A percentile compares a stretch with the other conserved stretches of the same genome.
Conservation (phyloP, 306 rosid species). For the Trichosanthes truncata region DNA sequence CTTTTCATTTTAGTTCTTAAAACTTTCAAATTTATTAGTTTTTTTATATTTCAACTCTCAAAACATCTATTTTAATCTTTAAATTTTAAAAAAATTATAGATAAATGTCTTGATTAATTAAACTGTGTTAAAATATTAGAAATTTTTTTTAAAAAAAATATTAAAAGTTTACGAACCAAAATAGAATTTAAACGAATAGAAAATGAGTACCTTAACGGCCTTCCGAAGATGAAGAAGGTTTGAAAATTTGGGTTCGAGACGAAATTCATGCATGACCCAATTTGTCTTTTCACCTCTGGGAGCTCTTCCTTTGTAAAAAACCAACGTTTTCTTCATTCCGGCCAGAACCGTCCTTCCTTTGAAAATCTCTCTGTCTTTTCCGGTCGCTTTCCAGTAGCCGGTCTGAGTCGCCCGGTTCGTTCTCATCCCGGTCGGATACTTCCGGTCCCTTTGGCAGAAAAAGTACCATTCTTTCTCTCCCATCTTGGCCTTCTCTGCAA, state of each 20-base stretch:
- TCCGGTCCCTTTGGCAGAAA: slow-evolving; percentile 77
- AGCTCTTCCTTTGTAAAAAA: slow-evolving; percentile 89
- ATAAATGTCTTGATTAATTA: no score
- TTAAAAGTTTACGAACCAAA: no score
- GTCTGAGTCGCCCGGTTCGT: slow-evolving; percentile 86
- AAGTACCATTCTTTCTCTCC: slow-evolving; percentile 96
- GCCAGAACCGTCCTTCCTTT: slow-evolving; percentile 50
- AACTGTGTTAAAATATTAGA: no score
- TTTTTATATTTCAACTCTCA: no score
- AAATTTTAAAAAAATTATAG: no score
- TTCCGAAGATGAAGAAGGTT: slow-evolving; percentile 33
- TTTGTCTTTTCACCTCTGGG: slow-evolving; percentile 84
- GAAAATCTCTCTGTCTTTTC: slow-evolving; percentile 75
- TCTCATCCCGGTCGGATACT: slow-evolving; percentile 94
- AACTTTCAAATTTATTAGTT: no score
- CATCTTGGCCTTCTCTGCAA: slow-evolving; percentile 81
- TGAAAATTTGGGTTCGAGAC: slow-evolving; percentile 61
- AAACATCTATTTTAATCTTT: no score
- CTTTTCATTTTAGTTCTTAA: background rate
- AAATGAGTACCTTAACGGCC: slow-evolving; percentile 36
- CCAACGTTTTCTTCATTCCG: slow-evolving; percentile 97
- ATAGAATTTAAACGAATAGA: background rate
- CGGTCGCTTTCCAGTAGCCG: slow-evolving; percentile 97
- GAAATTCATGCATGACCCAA: slow-evolving; percentile 96
- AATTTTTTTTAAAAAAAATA: no score